A percentile compares a stretch with the other conserved stretches of the same genome.
Evolutionary conservation across 352 stramenopile species (phyloP).

Genomic region (Phytophthora sp.): DNA sequence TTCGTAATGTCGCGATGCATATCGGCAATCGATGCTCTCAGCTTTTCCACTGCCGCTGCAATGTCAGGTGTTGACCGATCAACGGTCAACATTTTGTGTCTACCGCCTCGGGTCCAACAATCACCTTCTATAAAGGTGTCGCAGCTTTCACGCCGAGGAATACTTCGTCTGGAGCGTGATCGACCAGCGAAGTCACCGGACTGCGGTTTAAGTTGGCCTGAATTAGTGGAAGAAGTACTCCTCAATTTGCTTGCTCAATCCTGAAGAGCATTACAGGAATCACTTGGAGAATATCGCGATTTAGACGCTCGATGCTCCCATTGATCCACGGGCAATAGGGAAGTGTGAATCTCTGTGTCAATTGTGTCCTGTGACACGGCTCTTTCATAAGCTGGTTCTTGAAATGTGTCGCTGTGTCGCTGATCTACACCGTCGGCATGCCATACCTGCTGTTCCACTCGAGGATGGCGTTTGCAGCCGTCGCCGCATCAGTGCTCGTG

Average conservation of each 20-base stretch:
- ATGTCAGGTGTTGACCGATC: neutral
- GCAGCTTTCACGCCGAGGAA: neutral
- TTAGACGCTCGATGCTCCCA: neutral
- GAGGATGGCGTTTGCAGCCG: neutral
- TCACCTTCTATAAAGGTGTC: neutral
- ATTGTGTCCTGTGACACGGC: neutral
- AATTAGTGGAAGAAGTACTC: neutral
- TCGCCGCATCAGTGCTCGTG: neutral
- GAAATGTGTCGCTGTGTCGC: neutral
- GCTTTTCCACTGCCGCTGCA: neutral
- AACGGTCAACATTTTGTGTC: neutral
- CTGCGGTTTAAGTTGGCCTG: neutral
- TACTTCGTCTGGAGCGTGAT: neutral
- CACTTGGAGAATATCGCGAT: neutral
- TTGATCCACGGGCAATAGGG: conserved; percentile 1
- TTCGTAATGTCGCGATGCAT: neutral
- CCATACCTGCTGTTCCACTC: neutral
- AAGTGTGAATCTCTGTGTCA: neutral
- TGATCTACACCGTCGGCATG: neutral
- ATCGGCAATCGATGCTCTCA: neutral
- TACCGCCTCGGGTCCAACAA: neutral
- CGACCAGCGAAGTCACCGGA: neutral
- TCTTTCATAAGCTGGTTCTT: neutral
- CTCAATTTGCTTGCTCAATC: neutral
- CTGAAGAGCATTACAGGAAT: neutral